Percentiles rank a stretch among this genome's conserved stretches.
Conservation (phyloP, 1,284 basidiomycete species). For the Puccinia novopanici region DNA sequence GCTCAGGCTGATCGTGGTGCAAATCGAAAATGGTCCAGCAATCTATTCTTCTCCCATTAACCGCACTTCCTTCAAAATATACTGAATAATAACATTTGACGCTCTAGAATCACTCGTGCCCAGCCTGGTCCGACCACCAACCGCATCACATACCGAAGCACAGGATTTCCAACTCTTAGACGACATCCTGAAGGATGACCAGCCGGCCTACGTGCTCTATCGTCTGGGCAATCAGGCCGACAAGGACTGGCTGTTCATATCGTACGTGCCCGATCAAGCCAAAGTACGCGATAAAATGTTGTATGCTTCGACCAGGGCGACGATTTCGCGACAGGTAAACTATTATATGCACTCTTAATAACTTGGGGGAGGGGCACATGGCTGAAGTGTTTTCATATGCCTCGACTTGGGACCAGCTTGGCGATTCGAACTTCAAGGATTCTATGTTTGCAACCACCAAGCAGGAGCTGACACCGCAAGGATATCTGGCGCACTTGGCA, state of each 20-base stretch:
- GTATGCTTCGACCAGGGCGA: constrained; percentile 46
- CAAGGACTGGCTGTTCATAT: constrained; percentile 43
- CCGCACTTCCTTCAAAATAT: not conserved
- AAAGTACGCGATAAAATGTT: constrained; percentile 50
- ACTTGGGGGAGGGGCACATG: no score
- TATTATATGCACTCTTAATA: no score
- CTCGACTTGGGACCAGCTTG: constrained; percentile 31
- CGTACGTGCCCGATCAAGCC: constrained; percentile 46
- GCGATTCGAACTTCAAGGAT: constrained; percentile 40
- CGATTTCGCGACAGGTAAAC: constrained; percentile 45
- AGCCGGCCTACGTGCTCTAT: constrained; percentile 46
- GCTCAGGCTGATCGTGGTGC: constrained; percentile 28
- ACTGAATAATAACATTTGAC: not conserved
- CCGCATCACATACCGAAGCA: not conserved
- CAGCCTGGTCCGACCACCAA: constrained; percentile 1
- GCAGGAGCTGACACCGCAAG: constrained; percentile 44
- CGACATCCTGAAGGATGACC: constrained; percentile 30
- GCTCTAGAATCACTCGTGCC: constrained; percentile 28
- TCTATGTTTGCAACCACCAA: constrained; percentile 51
- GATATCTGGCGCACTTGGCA: constrained; percentile 42
- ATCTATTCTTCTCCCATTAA: not conserved
- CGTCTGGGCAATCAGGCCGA: constrained; percentile 27
- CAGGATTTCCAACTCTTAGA: constrained; percentile 43
- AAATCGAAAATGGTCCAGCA: constrained; percentile 42
- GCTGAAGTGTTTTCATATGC: not conserved